Evolutionary conservation across 129 eudicot species (phyloP), one percentile per base, ranked within the genome.

Genomic region (Smallanthus sonchifolius): DNA sequence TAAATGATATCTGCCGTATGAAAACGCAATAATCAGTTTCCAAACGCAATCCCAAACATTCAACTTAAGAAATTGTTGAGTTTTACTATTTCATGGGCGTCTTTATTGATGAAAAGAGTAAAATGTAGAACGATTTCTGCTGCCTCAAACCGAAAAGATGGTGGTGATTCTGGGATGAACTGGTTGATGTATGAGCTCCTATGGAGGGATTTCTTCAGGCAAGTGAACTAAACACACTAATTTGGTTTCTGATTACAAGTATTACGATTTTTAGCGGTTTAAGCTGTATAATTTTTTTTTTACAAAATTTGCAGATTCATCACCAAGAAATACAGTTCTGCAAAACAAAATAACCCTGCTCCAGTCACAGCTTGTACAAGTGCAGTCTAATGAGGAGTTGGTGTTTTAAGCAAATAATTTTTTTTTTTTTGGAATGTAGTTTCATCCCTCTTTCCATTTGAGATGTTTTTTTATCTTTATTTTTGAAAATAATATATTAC

Each of bases 121-220:
- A 44, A 68, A 67, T 76, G 78, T 89, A 90, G 98, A 78, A 79
- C 94, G 28, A 88, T 94, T 65, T 64, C 74, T 51, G 88, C 92
- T 78, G 76, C 89, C 38, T 79, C 90, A 47, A 83, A 81, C 72
- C 32, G 30, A 75, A 90, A 90, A 78, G 88, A 81, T 73, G 96
- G 88, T 43, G 90, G 86, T 60, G 94, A 87, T 82, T 64, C 83
- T 43, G 96, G 95, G 75, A 80, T 88, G 88, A 90, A 85, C 81
- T 88, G 97, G 98, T 45, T 94, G 80, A 80, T 88, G 91, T 94
- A 86, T 85, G 97, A 90, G 84, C 86, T 90, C 55, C 62, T 94
- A 73, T 94, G 98, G 96, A 91, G 98, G 89, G 98, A 94, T 81
- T 94, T 94, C 81, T 94, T 94, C 91, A 94, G 97, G 96, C 83